These are phyloP conservation scores for Carallia brachiata DNA, from an alignment of 345 rosid species.

Conservation along the genomic window DNA sequence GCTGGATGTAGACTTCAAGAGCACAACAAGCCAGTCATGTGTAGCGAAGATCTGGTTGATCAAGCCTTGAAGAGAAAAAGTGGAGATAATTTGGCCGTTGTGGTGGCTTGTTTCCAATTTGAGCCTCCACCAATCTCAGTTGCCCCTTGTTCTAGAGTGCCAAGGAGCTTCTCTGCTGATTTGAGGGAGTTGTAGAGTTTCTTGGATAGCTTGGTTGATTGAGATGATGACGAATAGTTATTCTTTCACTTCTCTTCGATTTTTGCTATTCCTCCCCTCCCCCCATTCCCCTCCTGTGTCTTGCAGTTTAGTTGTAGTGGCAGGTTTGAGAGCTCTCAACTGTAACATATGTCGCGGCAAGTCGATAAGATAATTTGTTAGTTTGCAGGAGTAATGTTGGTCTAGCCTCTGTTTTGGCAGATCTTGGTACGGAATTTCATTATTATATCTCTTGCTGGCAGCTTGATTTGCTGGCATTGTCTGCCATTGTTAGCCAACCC, in stretches of 20 bases:
- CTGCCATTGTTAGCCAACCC: too few species aligned
- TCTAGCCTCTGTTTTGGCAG: not conserved
- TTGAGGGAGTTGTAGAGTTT: conserved; percentile 67
- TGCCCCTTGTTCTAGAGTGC: conserved; percentile 63
- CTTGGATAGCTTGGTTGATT: conserved; percentile 53
- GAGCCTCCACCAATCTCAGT: conserved; percentile 67
- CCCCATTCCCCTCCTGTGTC: conserved; percentile 2
- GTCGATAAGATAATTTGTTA: conserved; percentile 17
- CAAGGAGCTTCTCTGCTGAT: conserved; percentile 70
- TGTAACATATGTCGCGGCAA: conserved; percentile 53
- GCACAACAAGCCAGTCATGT: conserved; percentile 73
- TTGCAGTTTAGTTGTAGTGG: conserved; percentile 17
- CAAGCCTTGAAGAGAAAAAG: conserved; percentile 91
- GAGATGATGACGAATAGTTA: conserved; percentile 23
- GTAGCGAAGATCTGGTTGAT: conserved; percentile 70
- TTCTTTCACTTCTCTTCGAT: not conserved
- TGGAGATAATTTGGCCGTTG: conserved; percentile 68
- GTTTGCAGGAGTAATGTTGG: conserved; percentile 9
- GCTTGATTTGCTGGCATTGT: not conserved
- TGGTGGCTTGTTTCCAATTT: conserved; percentile 73
- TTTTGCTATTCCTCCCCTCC: not conserved
- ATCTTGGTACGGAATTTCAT: not conserved
- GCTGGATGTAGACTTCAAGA: conserved; percentile 79
- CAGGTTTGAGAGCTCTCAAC: conserved; percentile 32
- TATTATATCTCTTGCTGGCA: not conserved